Percentiles rank a stretch among this genome's conserved stretches.
Conservation (phyloP, 23 red algal species). For the Gracilaria gracilis region DNA sequence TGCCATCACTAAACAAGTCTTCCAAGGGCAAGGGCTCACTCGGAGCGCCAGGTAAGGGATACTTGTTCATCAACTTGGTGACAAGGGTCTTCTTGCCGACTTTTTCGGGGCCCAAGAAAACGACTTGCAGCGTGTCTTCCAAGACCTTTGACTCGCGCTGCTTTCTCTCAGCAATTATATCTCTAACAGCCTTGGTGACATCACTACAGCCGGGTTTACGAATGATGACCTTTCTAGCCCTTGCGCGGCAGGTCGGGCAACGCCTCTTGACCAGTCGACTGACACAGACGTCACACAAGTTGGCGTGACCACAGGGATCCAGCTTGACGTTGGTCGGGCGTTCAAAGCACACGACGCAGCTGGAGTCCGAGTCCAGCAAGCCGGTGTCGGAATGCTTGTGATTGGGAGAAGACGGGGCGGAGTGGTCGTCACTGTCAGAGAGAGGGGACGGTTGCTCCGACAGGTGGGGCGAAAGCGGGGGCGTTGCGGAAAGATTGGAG, state of each 20-base stretch:
- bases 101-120: slow-evolving; percentile 76
- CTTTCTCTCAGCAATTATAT: slow-evolving; percentile 76
- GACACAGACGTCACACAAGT: slow-evolving; percentile 78
- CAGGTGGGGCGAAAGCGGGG: slow-evolving; percentile 12
- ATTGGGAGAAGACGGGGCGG: slow-evolving; percentile 43
- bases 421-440: slow-evolving; percentile 42
- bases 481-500: slow-evolving; percentile 20
- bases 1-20: slow-evolving; percentile 74
- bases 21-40: neutral
- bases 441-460: slow-evolving; percentile 25
- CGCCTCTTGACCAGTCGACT: slow-evolving; percentile 82
- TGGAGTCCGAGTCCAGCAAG: slow-evolving; percentile 17
- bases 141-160: slow-evolving; percentile 65
- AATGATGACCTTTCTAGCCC: slow-evolving; percentile 67
- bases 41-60: slow-evolving; percentile 22
- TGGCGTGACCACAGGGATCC: slow-evolving; percentile 78
- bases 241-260: slow-evolving; percentile 81
- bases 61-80: slow-evolving; percentile 62
- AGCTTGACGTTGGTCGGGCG: slow-evolving; percentile 58
- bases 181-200: slow-evolving; percentile 57
- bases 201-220: slow-evolving; percentile 11
- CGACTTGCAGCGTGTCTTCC: slow-evolving; percentile 80
- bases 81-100: slow-evolving; percentile 82
- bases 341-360: slow-evolving; percentile 85
- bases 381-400: neutral